Evolutionary conservation across 177 flowering plant species (phyloP).

Genomic region (Telopea speciosissima): DNA sequence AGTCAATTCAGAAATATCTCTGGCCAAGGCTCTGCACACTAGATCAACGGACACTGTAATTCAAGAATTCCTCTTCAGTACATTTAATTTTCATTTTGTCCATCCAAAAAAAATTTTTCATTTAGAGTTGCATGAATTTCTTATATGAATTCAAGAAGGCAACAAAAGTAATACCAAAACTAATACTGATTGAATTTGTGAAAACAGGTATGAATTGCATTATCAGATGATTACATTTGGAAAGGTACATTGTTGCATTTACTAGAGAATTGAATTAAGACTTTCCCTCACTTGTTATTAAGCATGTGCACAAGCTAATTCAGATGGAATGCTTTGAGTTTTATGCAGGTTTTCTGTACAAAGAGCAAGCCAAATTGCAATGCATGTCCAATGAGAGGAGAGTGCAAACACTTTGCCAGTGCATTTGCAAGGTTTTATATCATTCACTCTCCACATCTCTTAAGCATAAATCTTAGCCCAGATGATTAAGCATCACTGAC

Average conservation of each 20-base stretch:
- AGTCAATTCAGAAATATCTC: conserved; percentile 65
- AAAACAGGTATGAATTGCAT: conserved; percentile 70
- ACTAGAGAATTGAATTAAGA: neutral
- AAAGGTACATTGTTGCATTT: conserved; percentile 45
- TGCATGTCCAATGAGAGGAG: conserved; percentile 73
- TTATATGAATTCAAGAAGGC: neutral
- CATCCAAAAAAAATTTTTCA: neutral
- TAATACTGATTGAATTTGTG: conserved; percentile 8
- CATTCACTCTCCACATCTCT: too few species aligned
- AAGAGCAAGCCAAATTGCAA: conserved; percentile 74
- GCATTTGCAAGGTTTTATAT: conserved; percentile 52
- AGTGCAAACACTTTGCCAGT: conserved; percentile 74
- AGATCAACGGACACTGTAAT: conserved; percentile 59
- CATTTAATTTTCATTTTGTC: neutral
- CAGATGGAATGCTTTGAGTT: neutral
- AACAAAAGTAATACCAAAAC: neutral
- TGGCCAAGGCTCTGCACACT: conserved; percentile 77
- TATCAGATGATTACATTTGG: conserved; percentile 90
- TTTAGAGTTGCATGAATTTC: neutral
- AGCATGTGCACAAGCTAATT: conserved; percentile 2
- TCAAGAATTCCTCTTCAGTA: conserved; percentile 6
- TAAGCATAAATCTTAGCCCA: too few species aligned
- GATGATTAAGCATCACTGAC: too few species aligned
- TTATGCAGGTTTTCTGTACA: conserved; percentile 65
- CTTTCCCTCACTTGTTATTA: neutral